Base-by-base conservation (phyloP, 805 yeast species). In the Pichia exigua region DNA sequence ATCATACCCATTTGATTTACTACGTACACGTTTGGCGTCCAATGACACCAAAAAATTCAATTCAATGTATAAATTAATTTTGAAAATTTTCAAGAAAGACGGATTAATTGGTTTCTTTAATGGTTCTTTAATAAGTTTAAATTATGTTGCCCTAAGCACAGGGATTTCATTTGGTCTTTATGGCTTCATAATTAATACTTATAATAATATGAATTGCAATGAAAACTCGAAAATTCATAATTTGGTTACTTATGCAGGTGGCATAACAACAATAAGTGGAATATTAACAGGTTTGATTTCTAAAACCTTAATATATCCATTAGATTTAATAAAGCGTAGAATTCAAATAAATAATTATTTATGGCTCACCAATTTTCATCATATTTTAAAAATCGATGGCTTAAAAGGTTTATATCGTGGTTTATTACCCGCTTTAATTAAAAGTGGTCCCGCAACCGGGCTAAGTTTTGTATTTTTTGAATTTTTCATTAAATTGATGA, bases 1-100 rank as follows among this genome's bases (percentile, higher is more conserved):
- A 1, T 86, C 97, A 2, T 94, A 94, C 63, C 99, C 99, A 1
- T 82, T 88, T 60, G 99, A 94, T 65, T 74, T 89, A n/a, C 67
- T 94, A 43, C 70, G 99, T 48, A 94, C 99, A 0, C 72, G 96
- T 49, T 75, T 90, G 47, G 95, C 89, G 1, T 92, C 91, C 3
- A 82, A 82, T 60, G 68, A 69, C 27, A 50, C 54, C 2, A 64
- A 55, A 43, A 51, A 64, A 11, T 71, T 77, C 42, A 57, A 67
- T n/a, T 65, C 71, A 2, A 52, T 69, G n/a, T 11, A 48, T 10
- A 44, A 44, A 1, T 73, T 78, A n/a, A 67, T 74, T 63, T 49
- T 41, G 5, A 48, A 57, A 1, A 73, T 78, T 15, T 59, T 61
- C 47, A 27, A 45, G 15, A 48, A 50, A 1, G 70, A 68, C 10